These are phyloP conservation scores for Powellomyces hirtus DNA, from an alignment of 192 early-diverging fungal genomes.

Conservation along the genomic window DNA sequence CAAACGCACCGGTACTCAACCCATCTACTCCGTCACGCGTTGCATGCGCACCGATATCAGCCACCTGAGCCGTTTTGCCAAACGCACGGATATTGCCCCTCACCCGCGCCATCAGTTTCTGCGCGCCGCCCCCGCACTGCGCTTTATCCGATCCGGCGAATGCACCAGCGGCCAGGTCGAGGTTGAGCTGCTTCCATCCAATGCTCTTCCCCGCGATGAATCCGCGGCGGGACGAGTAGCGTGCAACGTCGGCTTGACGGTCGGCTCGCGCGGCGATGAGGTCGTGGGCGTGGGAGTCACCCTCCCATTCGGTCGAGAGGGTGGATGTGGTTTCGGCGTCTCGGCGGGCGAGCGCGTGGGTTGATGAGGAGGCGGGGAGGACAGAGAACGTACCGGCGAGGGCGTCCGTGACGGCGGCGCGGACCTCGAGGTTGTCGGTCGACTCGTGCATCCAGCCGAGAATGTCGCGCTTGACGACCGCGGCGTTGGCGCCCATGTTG, in stretches of 20 bases:
- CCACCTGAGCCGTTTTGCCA: not conserved
- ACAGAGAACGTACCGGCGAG: not conserved
- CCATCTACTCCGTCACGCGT: not conserved
- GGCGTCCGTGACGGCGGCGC: slow-evolving; percentile 1
- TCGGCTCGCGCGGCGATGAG: not conserved
- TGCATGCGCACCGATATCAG: not conserved
- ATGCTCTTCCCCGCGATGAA: not conserved
- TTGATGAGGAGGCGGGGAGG: not conserved
- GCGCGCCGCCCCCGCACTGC: slow-evolving; percentile 4
- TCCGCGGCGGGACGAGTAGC: not conserved
- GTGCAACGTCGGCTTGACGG: not conserved
- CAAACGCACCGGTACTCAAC: not conserved
- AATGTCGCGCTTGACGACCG: not conserved
- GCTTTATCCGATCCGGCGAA: not conserved
- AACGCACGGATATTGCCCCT: not conserved
- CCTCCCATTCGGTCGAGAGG: slow-evolving; percentile 3
- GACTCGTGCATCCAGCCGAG: not conserved
- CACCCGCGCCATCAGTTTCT: not conserved
- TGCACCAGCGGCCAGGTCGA: not conserved
- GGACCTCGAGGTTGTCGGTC: not conserved
- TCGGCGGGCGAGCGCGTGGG: not conserved
- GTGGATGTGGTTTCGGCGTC: not conserved
- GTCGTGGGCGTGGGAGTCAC: not conserved
- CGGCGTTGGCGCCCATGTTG: slow-evolving; percentile 11
- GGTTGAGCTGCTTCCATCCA: not conserved